Base-by-base conservation (phyloP, 1,284 basidiomycete species). In the Sporisorium iseilematis-ciliati region DNA sequence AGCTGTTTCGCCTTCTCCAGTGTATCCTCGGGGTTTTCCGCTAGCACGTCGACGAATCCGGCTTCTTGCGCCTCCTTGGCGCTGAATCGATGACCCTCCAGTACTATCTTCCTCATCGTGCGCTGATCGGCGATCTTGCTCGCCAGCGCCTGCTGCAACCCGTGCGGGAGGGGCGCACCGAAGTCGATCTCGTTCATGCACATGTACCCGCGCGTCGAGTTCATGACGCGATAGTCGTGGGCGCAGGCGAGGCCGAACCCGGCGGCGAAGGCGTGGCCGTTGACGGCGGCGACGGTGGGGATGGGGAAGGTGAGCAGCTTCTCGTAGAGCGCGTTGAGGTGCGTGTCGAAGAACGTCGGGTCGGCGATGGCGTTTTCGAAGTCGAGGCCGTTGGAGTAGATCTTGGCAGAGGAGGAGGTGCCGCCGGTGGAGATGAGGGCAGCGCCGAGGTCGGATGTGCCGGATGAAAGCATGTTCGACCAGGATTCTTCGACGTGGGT, bases 191-290 rank as follows among this genome's bases (percentile, higher is more conserved):
- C 95, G 84, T 97, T 97, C 94, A 97, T 96, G 84, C 90, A 93
- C 65, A 94, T 87, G 91, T 93, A 95, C 11, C 92, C 92, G 72
- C 90, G 90, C 51, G 91, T 91, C 73, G 93, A 91, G 23, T 90
- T 92, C 91, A 96, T 95, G 62, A 97, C 88, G 35, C 95, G 90
- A 86, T 93, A 96, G 85, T 97, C 95, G 84, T 94, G 96, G 4
- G 89, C 89, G 55, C 95, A 86, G 1, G 92, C 89, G 23, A 96
- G 87, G 79, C 93, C 90, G 83, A 93, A 91, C 18, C 91, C 95
- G 12, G 89, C 95, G 3, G 95, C 95, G 84, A 94, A 97, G 62
- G 91, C 92, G 82, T 97, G 95, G 0, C 95, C 95, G 82, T 95
- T 96, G 80, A 97, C 90, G 3, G 93, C 93, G 31, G 93, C 93